phyloP scores from a whole-genome alignment of 805 yeast species.

The Starmera amethionina region DNA sequence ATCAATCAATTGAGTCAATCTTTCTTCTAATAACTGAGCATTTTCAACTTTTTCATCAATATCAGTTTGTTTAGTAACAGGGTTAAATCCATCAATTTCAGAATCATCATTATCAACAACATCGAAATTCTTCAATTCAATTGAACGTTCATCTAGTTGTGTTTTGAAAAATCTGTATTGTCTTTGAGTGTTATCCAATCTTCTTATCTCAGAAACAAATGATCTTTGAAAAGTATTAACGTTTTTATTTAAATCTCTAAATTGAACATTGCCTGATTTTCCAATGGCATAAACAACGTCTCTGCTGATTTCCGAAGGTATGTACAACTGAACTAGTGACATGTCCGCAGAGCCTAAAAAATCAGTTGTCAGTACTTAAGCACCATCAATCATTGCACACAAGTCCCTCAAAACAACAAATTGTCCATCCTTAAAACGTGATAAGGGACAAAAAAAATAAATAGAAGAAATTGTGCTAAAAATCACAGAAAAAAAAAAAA shows the following conservation, averaged over 20 bases:
- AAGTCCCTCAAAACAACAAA: neutral
- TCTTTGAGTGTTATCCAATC: constrained; percentile 76
- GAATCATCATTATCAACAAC: constrained; percentile 19
- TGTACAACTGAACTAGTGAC: constrained; percentile 87
- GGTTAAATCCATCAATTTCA: constrained; percentile 20
- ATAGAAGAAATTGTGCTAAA: neutral
- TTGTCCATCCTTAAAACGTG: neutral
- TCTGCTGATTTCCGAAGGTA: constrained; percentile 85
- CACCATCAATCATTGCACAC: neutral
- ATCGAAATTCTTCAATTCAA: constrained; percentile 24
- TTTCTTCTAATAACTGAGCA: constrained; percentile 64
- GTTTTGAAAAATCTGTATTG: constrained; percentile 56
- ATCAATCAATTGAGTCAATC: constrained; percentile 62
- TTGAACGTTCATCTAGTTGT: constrained; percentile 38
- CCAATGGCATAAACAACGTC: constrained; percentile 83
- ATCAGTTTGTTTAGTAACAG: constrained; percentile 22
- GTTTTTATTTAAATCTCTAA: constrained; percentile 79
- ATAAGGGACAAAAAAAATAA: neutral
- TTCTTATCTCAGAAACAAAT: constrained; percentile 81
- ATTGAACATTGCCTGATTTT: constrained; percentile 76
- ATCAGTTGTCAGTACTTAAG: constrained; percentile 4
- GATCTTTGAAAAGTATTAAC: constrained; percentile 83
- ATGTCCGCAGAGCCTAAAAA: constrained; percentile 81
- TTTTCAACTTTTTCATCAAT: constrained; percentile 60
- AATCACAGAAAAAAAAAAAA: constrained; percentile 2